Percentiles rank a stretch among this genome's conserved stretches.
Evolutionary conservation across 441 rosid species (phyloP).

Genomic region (Biscutella laevigata): DNA sequence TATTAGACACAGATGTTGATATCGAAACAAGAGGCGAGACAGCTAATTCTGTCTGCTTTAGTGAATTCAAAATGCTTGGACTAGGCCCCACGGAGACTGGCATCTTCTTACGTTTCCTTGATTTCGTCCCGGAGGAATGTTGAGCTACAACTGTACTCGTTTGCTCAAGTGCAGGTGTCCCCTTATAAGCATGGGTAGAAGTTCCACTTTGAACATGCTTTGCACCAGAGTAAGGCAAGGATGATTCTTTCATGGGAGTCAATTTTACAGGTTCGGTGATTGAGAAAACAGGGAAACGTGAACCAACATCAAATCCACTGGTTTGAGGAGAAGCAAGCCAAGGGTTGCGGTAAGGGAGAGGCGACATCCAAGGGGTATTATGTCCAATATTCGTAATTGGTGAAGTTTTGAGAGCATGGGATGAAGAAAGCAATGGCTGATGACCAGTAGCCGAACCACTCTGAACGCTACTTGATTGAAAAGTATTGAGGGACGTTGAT

Average conservation of each 20-base stretch:
- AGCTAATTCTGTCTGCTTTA: conserved; percentile 35
- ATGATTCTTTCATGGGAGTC: conserved; percentile 54
- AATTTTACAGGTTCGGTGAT: conserved; percentile 48
- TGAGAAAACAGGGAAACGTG: conserved; percentile 51
- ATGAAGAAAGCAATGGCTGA: conserved; percentile 56
- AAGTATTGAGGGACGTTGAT: conserved; percentile 47
- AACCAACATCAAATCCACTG: conserved; percentile 46
- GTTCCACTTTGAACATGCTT: conserved; percentile 42
- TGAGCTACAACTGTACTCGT: conserved; percentile 38
- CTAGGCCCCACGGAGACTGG: conserved; percentile 40
- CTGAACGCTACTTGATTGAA: conserved; percentile 52
- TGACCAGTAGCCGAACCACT: conserved; percentile 57
- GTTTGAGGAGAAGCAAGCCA: conserved; percentile 74
- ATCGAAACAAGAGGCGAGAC: conserved; percentile 35
- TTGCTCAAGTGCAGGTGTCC: conserved; percentile 38
- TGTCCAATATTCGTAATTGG: conserved; percentile 55
- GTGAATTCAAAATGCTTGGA: conserved; percentile 39
- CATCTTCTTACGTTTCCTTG: conserved; percentile 72
- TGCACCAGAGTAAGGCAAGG: conserved; percentile 36
- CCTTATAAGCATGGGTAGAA: conserved; percentile 36
- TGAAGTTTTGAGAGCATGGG: conserved; percentile 66
- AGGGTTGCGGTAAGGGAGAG: conserved; percentile 52
- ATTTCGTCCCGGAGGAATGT: conserved; percentile 47
- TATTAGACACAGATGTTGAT: conserved; percentile 30
- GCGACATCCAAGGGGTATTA: conserved; percentile 67